These are phyloP conservation scores for Schizothecium vesticola DNA, from an alignment of 495 filamentous ascomycete genomes.

Conservation along the genomic window DNA sequence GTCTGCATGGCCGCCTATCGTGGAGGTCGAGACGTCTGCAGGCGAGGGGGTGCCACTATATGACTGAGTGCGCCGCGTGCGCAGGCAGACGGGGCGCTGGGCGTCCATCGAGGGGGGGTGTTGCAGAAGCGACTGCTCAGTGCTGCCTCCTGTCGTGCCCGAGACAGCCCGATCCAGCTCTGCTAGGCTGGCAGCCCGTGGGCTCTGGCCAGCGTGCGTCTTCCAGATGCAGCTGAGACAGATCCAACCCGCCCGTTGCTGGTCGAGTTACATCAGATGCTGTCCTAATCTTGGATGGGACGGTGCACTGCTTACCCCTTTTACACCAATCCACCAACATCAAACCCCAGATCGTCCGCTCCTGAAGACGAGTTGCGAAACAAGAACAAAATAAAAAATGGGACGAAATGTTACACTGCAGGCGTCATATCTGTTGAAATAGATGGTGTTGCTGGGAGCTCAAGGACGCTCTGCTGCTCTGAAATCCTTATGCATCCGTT, in stretches of 20 bases:
- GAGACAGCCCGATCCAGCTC: not conserved
- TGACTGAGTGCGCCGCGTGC: not conserved
- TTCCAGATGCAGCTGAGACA: constrained; percentile 5
- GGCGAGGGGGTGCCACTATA: constrained; percentile 7
- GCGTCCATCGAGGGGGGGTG: not conserved
- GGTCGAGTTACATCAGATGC: constrained; percentile 1
- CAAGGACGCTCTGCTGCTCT: not conserved
- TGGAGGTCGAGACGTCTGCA: not conserved
- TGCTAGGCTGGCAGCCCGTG: not conserved
- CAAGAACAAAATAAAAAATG: not conserved
- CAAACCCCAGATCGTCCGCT: constrained; percentile 2
- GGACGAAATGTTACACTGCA: not conserved
- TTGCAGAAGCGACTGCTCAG: not conserved
- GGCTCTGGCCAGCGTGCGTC: not conserved
- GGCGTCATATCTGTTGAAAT: not conserved
- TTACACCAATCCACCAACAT: not conserved
- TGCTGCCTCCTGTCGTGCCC: not conserved
- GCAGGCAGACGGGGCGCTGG: not conserved
- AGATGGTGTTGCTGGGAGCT: too few relatives aligned
- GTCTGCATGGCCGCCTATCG: not conserved
- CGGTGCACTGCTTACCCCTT: constrained; percentile 1
- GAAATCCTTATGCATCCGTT: not conserved
- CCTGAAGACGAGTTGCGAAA: not conserved
- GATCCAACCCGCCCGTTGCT: constrained; percentile 1
- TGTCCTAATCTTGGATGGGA: constrained; percentile 4